Evolutionary conservation across 768 basidiomycete species (phyloP).

Genomic region (Rhodotorula paludigena): DNA sequence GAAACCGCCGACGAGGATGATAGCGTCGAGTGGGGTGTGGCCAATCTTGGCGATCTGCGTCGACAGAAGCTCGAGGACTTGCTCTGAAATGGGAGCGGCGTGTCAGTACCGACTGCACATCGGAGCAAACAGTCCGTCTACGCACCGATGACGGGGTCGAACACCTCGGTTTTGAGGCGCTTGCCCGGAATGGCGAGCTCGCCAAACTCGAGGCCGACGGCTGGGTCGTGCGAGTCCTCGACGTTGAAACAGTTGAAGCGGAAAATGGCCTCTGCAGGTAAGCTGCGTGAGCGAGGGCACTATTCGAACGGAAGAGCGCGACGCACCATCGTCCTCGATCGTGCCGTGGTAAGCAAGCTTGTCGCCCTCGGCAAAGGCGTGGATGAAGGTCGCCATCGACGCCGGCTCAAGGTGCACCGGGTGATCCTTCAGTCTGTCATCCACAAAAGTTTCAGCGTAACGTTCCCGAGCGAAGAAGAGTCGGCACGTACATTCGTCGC

Average conservation of each 20-base stretch:
- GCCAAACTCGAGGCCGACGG: conserved; percentile 73
- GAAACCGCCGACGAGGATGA: conserved; percentile 86
- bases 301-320: neutral
- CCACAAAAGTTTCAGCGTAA: neutral
- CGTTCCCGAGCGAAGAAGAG: neutral
- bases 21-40: conserved; percentile 63
- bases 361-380: conserved; percentile 71
- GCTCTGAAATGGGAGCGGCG: conserved; percentile 20
- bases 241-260: conserved; percentile 87
- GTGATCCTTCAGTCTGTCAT: conserved; percentile 64
- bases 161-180: conserved; percentile 72
- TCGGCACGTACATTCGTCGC: conserved; percentile 49
- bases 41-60: conserved; percentile 65
- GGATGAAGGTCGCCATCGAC: conserved; percentile 48
- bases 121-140: conserved; percentile 1
- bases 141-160: conserved; percentile 77
- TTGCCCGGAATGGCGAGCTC: conserved; percentile 77
- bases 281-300: neutral
- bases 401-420: conserved; percentile 76
- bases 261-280: conserved; percentile 66
- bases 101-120: too few relatives aligned
- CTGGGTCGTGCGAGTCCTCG: conserved; percentile 61
- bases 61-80: conserved; percentile 75
- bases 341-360: conserved; percentile 70
- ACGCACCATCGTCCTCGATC: conserved; percentile 64